Percentiles rank a stretch among this genome's conserved stretches.
Evolutionary conservation across 352 stramenopile genomes (phyloP).

Genomic region (Globisporangium radiosum): DNA sequence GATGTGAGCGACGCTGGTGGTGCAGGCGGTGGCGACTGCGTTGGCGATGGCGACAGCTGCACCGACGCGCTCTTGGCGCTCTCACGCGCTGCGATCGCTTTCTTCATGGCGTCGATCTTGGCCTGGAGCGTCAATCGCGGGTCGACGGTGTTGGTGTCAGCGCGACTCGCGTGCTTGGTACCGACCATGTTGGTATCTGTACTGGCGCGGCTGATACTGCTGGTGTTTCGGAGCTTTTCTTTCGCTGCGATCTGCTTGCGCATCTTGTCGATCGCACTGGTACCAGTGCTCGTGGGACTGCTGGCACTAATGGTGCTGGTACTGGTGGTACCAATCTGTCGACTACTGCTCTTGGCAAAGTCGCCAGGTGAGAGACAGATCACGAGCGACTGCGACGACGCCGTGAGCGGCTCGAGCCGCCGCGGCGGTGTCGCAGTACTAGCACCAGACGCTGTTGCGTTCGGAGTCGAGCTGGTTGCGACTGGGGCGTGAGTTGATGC

Average conservation of each 20-base stretch:
- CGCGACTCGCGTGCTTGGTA: neutral
- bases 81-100: constrained; percentile 24
- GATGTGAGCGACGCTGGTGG: neutral
- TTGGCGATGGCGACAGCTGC: too few species aligned
- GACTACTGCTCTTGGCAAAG: constrained; percentile 19
- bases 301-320: constrained; percentile 1
- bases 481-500: neutral
- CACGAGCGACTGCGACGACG: constrained; percentile 56
- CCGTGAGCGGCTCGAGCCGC: constrained; percentile 55
- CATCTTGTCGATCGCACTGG: constrained; percentile 44
- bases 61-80: constrained; percentile 8
- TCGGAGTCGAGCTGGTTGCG: neutral
- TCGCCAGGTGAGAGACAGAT: constrained; percentile 57
- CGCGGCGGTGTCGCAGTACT: constrained; percentile 4
- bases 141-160: neutral
- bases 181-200: too few species aligned
- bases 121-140: constrained; percentile 8
- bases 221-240: constrained; percentile 28
- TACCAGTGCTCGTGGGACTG: constrained; percentile 17
- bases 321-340: neutral
- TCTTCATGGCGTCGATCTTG: constrained; percentile 24
- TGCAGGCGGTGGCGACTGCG: neutral
- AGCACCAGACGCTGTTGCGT: neutral
- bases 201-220: neutral
- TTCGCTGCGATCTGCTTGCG: constrained; percentile 45